phyloP scores from a whole-genome alignment of 768 basidiomycete genomes.

The Termitomyces sp. region DNA sequence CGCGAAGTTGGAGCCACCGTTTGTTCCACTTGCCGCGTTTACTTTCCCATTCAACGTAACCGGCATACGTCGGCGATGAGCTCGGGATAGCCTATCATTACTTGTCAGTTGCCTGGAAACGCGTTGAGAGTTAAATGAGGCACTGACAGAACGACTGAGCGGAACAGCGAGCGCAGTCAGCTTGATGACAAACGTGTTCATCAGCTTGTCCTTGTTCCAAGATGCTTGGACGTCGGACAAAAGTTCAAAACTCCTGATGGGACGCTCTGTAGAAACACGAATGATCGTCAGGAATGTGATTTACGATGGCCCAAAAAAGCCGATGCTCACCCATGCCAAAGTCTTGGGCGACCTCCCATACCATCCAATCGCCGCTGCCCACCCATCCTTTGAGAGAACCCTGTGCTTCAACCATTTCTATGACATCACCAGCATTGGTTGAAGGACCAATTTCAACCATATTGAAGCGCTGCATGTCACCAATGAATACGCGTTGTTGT shows the following conservation, averaged over 20 bases:
- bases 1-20: constrained; percentile 82
- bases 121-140: background rate
- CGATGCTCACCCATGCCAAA: constrained; percentile 80
- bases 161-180: constrained; percentile 60
- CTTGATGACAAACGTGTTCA: constrained; percentile 80
- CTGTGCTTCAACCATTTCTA: constrained; percentile 60
- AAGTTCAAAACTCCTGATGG: constrained; percentile 85
- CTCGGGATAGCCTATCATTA: constrained; percentile 33
- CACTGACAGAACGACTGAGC: constrained; percentile 57
- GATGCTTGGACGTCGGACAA: constrained; percentile 74
- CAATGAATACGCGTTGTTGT: constrained; percentile 76
- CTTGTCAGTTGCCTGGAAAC: constrained; percentile 7
- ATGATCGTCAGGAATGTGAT: constrained; percentile 8
- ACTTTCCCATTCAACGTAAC: constrained; percentile 84
- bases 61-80: constrained; percentile 41
- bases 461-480: constrained; percentile 71
- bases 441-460: constrained; percentile 64
- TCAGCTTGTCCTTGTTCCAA: constrained; percentile 82
- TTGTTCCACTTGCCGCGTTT: constrained; percentile 97
- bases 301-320: background rate
- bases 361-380: constrained; percentile 75
- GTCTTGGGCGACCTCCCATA: constrained; percentile 87
- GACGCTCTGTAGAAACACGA: constrained; percentile 61
- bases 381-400: constrained; percentile 61
- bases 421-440: constrained; percentile 72